Evolutionary conservation across 2,329 filamentous ascomycete genomes (phyloP).

Genomic region (Nothopassalora personata): DNA sequence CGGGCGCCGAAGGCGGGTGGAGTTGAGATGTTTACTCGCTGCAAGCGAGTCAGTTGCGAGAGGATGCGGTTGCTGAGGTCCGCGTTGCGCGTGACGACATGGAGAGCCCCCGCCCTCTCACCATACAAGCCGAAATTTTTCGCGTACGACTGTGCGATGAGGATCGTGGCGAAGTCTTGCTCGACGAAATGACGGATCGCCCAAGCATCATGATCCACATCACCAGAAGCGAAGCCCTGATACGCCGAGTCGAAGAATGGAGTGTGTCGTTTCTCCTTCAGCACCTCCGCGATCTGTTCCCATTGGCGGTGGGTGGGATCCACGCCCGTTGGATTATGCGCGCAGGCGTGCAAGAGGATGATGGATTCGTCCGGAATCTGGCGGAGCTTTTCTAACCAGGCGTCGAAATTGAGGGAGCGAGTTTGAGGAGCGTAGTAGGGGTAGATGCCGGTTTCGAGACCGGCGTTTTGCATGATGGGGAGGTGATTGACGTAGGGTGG

Average conservation of each 20-base stretch:
- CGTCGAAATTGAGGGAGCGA: conserved; percentile 84
- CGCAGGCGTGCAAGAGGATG: conserved; percentile 89
- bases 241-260: conserved; percentile 98
- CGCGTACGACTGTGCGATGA: conserved; percentile 49
- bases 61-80: conserved; percentile 60
- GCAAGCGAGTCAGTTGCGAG: conserved; percentile 86
- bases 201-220: conserved; percentile 77
- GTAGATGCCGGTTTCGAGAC: conserved; percentile 71
- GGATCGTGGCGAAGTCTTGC: conserved; percentile 66
- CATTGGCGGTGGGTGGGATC: conserved; percentile 92
- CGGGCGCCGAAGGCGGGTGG: conserved; percentile 90
- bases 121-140: conserved; percentile 78
- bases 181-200: conserved; percentile 90
- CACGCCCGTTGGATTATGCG: conserved; percentile 96
- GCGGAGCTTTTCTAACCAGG: conserved; percentile 69
- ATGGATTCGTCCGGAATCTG: conserved; percentile 73
- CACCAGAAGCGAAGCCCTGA: conserved; percentile 93
- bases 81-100: conserved; percentile 77
- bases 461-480: conserved; percentile 94
- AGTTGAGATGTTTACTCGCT: conserved; percentile 96
- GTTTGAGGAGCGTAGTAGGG: conserved; percentile 90
- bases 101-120: conserved; percentile 92
- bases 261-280: conserved; percentile 77
- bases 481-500: conserved; percentile 72
- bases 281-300: conserved; percentile 76